A percentile compares a stretch with the other conserved stretches of the same genome.
phyloP scores from a whole-genome alignment of 2,329 filamentous ascomycete genomes.

The Cucurbitaria berberidis region DNA sequence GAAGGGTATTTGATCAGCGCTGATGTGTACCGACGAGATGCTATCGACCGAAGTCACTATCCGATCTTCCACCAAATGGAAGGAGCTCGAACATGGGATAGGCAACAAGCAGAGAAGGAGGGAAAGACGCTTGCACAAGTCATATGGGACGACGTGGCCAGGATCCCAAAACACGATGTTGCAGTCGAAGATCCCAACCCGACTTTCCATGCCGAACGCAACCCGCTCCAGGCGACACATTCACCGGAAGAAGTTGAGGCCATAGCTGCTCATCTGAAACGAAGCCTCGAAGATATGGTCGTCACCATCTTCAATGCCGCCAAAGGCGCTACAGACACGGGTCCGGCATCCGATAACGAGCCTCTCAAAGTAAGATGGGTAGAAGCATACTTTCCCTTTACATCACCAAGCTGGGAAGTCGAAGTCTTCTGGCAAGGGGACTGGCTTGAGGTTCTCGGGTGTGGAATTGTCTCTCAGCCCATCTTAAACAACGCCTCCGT shows the following conservation, averaged over 20 bases:
- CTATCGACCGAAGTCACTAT: slow-evolving; percentile 93
- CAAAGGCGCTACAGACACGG: slow-evolving; percentile 61
- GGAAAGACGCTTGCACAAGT: slow-evolving; percentile 61
- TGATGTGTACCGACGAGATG: slow-evolving; percentile 94
- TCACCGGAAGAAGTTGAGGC: slow-evolving; percentile 78
- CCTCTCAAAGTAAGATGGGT: slow-evolving; percentile 90
- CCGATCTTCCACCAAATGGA: slow-evolving; percentile 99
- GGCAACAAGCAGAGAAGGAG: slow-evolving; percentile 60
- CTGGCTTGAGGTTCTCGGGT: slow-evolving; percentile 97
- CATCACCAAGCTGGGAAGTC: slow-evolving; percentile 92
- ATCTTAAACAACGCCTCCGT: slow-evolving; percentile 79
- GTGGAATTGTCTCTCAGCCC: slow-evolving; percentile 83
- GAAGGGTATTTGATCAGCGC: slow-evolving; percentile 89
- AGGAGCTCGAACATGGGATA: slow-evolving; percentile 87
- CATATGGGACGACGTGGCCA: slow-evolving; percentile 73
- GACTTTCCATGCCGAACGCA: slow-evolving; percentile 75
- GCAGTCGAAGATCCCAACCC: slow-evolving; percentile 85
- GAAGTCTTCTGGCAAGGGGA: slow-evolving; percentile 94
- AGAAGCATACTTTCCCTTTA: slow-evolving; percentile 97
- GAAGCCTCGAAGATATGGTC: slow-evolving; percentile 86
- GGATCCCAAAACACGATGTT: slow-evolving; percentile 74
- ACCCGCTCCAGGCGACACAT: slow-evolving; percentile 83
- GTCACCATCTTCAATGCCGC: slow-evolving; percentile 86
- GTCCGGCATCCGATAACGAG: slow-evolving; percentile 57
- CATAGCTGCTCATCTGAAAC: slow-evolving; percentile 83